Percentiles rank a stretch among this genome's conserved stretches.
These are phyloP conservation scores for Pyrus communis DNA, from an alignment of 306 rosid species.

Conservation along the genomic window DNA sequence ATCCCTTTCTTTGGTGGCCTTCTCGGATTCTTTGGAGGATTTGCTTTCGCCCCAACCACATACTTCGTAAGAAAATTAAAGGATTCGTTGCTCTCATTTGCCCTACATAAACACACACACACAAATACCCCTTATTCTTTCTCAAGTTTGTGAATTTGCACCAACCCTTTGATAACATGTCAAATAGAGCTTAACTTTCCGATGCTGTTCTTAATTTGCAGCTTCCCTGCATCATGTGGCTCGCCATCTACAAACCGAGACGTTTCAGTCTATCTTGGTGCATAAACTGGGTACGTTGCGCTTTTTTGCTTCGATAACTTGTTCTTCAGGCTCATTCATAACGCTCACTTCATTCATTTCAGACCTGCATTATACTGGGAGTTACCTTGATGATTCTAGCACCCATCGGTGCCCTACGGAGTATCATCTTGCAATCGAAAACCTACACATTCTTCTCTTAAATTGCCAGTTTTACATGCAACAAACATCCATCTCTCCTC, in stretches of 20 bases:
- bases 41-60: slow-evolving; percentile 85
- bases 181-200: not conserved
- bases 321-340: not conserved
- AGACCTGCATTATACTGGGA: slow-evolving; percentile 69
- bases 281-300: slow-evolving; percentile 50
- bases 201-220: slow-evolving; percentile 17
- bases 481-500: not conserved
- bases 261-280: slow-evolving; percentile 58
- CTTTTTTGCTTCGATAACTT: not conserved
- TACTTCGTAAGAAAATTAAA: slow-evolving; percentile 50
- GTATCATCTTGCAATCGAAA: slow-evolving; percentile 42
- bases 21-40: slow-evolving; percentile 86
- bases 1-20: slow-evolving; percentile 79
- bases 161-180: not conserved
- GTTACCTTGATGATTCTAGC: slow-evolving; percentile 46
- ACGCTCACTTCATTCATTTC: not conserved
- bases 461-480: not conserved
- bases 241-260: slow-evolving; percentile 50
- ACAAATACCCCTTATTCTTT: not conserved
- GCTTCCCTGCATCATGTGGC: slow-evolving; percentile 90
- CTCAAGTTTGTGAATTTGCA: not conserved
- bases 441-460: slow-evolving; percentile 64
- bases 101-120: not conserved
- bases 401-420: slow-evolving; percentile 69
- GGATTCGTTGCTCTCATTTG: not conserved